phyloP scores from a whole-genome alignment of 2,329 filamentous ascomycete genomes.

The Colletotrichum graminicola region DNA sequence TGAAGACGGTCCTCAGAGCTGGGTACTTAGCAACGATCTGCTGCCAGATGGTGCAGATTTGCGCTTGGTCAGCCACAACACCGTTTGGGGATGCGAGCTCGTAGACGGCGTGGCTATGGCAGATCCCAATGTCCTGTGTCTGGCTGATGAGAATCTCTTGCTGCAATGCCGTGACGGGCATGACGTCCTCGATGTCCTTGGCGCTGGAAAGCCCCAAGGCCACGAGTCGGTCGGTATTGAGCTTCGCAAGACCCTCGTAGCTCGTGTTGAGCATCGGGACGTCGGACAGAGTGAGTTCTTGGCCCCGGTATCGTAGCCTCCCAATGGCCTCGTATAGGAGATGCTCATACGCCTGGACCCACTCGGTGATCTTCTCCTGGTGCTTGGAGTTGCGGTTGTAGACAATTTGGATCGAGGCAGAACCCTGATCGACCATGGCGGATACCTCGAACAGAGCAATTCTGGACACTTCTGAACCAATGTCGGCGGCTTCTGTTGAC shows the following conservation, averaged over 20 bases:
- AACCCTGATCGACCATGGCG: slow-evolving; percentile 59
- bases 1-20: slow-evolving; percentile 64
- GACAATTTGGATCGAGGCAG: slow-evolving; percentile 59
- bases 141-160: slow-evolving; percentile 64
- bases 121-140: slow-evolving; percentile 55
- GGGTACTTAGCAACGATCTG: slow-evolving; percentile 60
- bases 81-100: slow-evolving; percentile 57
- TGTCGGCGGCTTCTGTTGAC: slow-evolving; percentile 56
- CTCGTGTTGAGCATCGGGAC: slow-evolving; percentile 62
- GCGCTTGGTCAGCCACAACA: slow-evolving; percentile 55
- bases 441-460: slow-evolving; percentile 65
- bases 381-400: slow-evolving; percentile 58
- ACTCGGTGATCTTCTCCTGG: slow-evolving; percentile 58
- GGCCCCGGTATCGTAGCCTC: slow-evolving; percentile 55
- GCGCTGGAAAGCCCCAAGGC: slow-evolving; percentile 56
- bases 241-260: slow-evolving; percentile 59
- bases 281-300: slow-evolving; percentile 64
- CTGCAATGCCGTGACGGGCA: slow-evolving; percentile 61
- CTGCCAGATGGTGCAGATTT: slow-evolving; percentile 64
- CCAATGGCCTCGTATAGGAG: slow-evolving; percentile 59
- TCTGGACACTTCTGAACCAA: slow-evolving; percentile 60
- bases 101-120: slow-evolving; percentile 61
- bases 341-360: slow-evolving; percentile 62
- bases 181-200: slow-evolving; percentile 62
- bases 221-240: slow-evolving; percentile 58